Base-by-base conservation (phyloP, 2,329 filamentous ascomycete genomes). In the Boeremia exigua region DNA sequence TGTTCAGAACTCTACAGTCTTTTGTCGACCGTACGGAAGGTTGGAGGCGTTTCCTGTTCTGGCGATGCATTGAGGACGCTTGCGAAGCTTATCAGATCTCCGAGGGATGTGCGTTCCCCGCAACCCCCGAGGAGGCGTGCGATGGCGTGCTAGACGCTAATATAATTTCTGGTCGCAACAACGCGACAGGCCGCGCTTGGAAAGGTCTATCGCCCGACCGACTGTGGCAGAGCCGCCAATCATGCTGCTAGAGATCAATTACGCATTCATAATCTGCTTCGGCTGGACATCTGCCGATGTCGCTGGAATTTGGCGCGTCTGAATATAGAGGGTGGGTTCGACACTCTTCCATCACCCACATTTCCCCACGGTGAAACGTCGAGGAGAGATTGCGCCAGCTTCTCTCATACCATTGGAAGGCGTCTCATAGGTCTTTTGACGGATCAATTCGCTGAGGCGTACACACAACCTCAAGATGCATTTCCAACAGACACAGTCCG, bases 401-500 rank as follows among this genome's bases (percentile, higher is more conserved):
- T 56, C 49, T 65, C 51, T 63, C 42, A 33, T 44, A 43, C 14
- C 11, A 33, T 25, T 29, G 40, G 55, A 60, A 55, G 56, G 57
- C 54, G 44, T 53, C 54, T 47, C 39, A 49, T 19, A 56, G 52
- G 33, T 56, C 49, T 51, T 28, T 39, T 25, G n/a, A 45, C n/a
- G 25, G 48, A 52, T 49, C 53, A 39, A 44, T 48, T 51, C 32
- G 19, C 48, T 40, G 54, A 60, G 61, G 54, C 59, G 59, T 37
- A 48, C 54, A 51, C 40, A 40, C 46, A 48, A 52, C 48, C 45
- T 59, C 55, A 70, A 51, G 27, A 77, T 77, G 75, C 73, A 73
- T 61, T 69, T 73, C 64, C 72, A 76, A 54, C 69, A 75, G 48
- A 58, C 68, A 6, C 67, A 76, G 49, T 76, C 75, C 29, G 69